A percentile compares a stretch with the other conserved stretches of the same genome.
Conservation (phyloP, 75 land plant species). For the Pinus tabuliformis region DNA sequence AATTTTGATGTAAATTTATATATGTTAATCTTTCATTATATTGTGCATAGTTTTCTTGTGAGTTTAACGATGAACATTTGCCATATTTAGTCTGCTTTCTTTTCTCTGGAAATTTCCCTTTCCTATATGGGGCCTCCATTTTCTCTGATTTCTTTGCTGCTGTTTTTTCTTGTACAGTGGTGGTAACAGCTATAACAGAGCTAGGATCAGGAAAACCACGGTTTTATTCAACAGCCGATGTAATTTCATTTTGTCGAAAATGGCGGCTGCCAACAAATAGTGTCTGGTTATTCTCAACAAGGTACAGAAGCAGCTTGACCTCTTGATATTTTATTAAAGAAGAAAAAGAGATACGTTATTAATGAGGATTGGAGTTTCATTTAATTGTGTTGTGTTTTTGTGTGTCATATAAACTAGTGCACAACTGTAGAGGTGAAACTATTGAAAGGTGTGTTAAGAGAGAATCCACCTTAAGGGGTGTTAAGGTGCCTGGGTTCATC, state of each 20-base stretch:
- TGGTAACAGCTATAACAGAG: slow-evolving; percentile 98
- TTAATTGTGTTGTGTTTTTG: too few species aligned
- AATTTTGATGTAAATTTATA: too few species aligned
- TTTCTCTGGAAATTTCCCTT: neutral
- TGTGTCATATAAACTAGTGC: too few species aligned
- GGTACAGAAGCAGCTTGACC: slow-evolving; percentile 17
- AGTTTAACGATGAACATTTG: neutral
- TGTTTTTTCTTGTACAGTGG: slow-evolving; percentile 54
- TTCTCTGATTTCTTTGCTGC: neutral
- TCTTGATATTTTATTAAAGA: too few species aligned
- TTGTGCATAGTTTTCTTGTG: too few species aligned
- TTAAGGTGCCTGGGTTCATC: too few species aligned
- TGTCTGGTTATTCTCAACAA: slow-evolving; percentile 92
- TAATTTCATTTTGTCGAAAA: slow-evolving; percentile 86
- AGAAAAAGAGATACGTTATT: too few species aligned
- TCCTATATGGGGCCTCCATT: neutral
- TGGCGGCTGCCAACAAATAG: slow-evolving; percentile 98
- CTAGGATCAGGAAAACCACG: slow-evolving; percentile 79
- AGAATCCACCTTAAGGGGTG: too few species aligned
- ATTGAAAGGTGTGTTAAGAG: too few species aligned
- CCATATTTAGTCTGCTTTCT: neutral
- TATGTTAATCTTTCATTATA: too few species aligned
- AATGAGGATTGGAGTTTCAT: too few species aligned
- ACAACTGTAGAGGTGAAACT: too few species aligned
- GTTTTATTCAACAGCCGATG: slow-evolving; percentile 87